Evolutionary conservation across 331 rosid species (phyloP).

Genomic region (Ulmus americana): DNA sequence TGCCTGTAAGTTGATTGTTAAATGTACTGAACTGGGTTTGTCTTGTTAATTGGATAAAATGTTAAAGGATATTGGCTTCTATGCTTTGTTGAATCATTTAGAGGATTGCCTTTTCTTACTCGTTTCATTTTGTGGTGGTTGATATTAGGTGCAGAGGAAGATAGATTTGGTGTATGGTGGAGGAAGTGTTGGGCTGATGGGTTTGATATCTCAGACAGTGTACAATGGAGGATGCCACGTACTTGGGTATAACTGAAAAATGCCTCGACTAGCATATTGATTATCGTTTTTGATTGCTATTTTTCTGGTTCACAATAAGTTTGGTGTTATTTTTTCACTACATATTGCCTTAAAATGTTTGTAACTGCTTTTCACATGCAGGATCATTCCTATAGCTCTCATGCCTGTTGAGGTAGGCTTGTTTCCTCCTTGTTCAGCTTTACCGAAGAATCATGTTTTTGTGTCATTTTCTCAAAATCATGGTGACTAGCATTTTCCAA

Average conservation of each 20-base stretch:
- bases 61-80: not conserved
- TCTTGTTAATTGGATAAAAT: not conserved
- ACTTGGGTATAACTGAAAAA: constrained; percentile 52
- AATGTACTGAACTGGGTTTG: constrained; percentile 1
- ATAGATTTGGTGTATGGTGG: constrained; percentile 93
- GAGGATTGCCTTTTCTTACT: constrained; percentile 14
- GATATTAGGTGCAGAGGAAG: constrained; percentile 67
- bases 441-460: not conserved
- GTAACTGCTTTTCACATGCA: constrained; percentile 34
- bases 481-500: not conserved
- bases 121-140: constrained; percentile 21
- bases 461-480: not conserved
- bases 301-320: constrained; percentile 3
- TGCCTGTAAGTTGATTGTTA: constrained; percentile 15
- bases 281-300: constrained; percentile 10
- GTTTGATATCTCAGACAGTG: constrained; percentile 72
- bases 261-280: constrained; percentile 1
- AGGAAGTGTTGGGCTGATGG: constrained; percentile 90
- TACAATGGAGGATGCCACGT: constrained; percentile 86
- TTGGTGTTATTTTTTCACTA: constrained; percentile 21
- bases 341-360: constrained; percentile 11
- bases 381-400: constrained; percentile 90
- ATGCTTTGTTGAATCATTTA: not conserved
- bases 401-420: constrained; percentile 74
- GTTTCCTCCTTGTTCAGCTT: not conserved